phyloP scores from a whole-genome alignment of 139 green algal genomes.

The Zygnema cylindricum region DNA sequence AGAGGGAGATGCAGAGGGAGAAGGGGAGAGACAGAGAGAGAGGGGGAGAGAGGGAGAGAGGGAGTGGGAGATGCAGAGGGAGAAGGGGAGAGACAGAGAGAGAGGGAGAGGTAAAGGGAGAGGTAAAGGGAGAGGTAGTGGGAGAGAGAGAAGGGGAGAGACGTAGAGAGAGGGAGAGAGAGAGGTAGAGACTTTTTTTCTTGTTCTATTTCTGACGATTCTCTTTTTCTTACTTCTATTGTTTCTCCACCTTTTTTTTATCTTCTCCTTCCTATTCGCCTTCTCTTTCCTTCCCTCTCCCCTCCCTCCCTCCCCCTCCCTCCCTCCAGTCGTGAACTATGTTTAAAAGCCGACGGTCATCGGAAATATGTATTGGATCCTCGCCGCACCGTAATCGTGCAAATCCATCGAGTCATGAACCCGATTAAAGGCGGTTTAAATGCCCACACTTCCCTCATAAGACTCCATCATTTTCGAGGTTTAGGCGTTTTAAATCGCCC shows the following conservation, averaged over 20 bases:
- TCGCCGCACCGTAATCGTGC: not conserved
- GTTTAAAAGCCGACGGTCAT: slow-evolving; percentile 43
- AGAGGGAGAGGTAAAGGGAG: no score
- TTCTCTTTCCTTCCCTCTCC: not conserved
- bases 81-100: no score
- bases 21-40: no score
- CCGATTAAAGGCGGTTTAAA: slow-evolving; percentile 9
- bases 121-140: no score
- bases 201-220: no score
- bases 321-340: slow-evolving; percentile 23
- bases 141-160: no score
- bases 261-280: not conserved
- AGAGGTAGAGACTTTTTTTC: no score
- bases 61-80: no score
- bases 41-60: no score
- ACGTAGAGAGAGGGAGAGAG: no score
- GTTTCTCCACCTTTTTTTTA: not conserved
- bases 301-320: not conserved
- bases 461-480: slow-evolving; percentile 35
- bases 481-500: not conserved
- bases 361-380: slow-evolving; percentile 46
- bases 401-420: slow-evolving; percentile 39
- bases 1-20: no score
- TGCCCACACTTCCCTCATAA: not conserved
- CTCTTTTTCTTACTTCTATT: no score